Conservation (phyloP, 1,284 basidiomycete species). For the Cystobasidium sp. region DNA sequence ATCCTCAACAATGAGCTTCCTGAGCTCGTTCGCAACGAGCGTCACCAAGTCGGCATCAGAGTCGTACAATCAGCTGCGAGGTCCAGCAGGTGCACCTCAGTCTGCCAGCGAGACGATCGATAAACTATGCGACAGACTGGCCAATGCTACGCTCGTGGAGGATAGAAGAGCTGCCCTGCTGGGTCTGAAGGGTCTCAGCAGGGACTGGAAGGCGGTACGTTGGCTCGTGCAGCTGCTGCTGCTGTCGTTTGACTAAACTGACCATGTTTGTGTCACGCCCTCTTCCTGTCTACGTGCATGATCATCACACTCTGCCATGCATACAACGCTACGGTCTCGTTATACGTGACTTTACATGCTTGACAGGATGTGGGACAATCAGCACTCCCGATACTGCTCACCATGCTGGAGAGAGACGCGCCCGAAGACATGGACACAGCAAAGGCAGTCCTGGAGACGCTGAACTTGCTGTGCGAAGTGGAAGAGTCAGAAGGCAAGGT, state of each 20-base stretch:
- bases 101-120: conserved; percentile 82
- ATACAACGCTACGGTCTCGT: not conserved
- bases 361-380: conserved; percentile 72
- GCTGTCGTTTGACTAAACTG: not conserved
- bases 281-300: not conserved
- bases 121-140: conserved; percentile 83
- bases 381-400: conserved; percentile 73
- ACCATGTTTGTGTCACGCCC: not conserved
- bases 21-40: conserved; percentile 42
- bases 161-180: conserved; percentile 90
- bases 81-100: conserved; percentile 62
- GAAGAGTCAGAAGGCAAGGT: conserved; percentile 54
- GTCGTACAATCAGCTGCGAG: conserved; percentile 48
- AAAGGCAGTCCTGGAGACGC: conserved; percentile 85
- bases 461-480: conserved; percentile 74
- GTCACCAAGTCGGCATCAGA: conserved; percentile 35
- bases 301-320: conserved; percentile 2
- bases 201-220: conserved; percentile 77
- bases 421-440: conserved; percentile 86
- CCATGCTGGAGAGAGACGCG: conserved; percentile 78
- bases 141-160: conserved; percentile 79
- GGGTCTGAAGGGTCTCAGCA: conserved; percentile 84
- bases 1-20: conserved; percentile 32
- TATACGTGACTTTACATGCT: not conserved
- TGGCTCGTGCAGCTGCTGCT: conserved; percentile 44